phyloP scores from a whole-genome alignment of 169 alveolate species.

The Eimeria nieschulzi region DNA sequence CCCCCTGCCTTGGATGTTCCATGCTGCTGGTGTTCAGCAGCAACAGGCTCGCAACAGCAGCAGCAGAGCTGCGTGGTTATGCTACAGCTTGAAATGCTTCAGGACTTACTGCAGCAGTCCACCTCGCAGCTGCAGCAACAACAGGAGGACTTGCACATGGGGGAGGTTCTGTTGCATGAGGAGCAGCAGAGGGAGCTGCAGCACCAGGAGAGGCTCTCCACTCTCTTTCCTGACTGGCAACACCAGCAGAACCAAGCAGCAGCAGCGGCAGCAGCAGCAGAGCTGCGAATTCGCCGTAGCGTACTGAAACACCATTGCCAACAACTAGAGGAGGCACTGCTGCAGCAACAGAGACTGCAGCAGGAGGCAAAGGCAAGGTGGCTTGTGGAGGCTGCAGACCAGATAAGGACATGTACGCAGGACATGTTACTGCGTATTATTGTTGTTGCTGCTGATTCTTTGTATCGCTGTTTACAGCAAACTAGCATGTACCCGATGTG shows the following conservation, averaged over 20 bases:
- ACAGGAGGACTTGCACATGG: conserved; percentile 11
- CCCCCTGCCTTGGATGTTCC: conserved; percentile 41
- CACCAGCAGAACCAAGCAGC: conserved; percentile 43
- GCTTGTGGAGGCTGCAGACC: conserved; percentile 52
- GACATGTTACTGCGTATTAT: background rate
- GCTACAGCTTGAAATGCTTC: conserved; percentile 56
- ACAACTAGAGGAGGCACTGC: conserved; percentile 44
- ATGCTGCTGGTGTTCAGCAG: conserved; percentile 61
- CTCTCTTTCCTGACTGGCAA: conserved; percentile 28
- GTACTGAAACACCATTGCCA: conserved; percentile 39
- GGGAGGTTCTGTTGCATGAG: conserved; percentile 1
- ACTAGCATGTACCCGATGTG: background rate
- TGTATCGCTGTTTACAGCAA: background rate
- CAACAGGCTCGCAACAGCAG: conserved; percentile 33
- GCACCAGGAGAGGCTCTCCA: conserved; percentile 13
- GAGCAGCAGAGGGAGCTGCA: conserved; percentile 20
- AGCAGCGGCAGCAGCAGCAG: conserved; percentile 58
- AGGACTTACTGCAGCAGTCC: conserved; percentile 41
- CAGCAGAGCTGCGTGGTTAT: conserved; percentile 46
- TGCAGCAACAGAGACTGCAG: conserved; percentile 53
- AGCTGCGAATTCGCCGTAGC: conserved; percentile 58
- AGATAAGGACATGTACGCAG: conserved; percentile 5
- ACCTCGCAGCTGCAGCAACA: conserved; percentile 47
- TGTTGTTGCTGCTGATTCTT: background rate
- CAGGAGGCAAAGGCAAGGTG: conserved; percentile 51